These are phyloP conservation scores for Vaccinium darrowii DNA, from an alignment of 148 eudicot species.

Conservation along the genomic window DNA sequence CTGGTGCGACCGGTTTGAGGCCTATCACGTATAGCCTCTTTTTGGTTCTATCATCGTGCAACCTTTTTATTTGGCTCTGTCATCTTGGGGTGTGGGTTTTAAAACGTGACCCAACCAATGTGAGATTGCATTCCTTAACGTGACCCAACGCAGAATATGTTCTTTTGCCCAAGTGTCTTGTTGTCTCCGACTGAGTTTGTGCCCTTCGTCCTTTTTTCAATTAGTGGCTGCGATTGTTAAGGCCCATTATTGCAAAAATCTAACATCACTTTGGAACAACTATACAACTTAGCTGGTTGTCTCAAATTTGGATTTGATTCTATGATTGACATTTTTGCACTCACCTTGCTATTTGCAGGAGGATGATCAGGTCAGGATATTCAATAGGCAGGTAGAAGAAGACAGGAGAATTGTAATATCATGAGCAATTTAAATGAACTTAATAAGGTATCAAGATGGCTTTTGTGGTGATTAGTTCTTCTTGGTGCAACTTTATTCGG, in stretches of 20 bases:
- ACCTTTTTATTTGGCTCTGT: background rate
- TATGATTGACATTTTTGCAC: constrained; percentile 10
- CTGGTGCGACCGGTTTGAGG: background rate
- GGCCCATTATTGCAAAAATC: background rate
- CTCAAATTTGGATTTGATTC: background rate
- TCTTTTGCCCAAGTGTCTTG: background rate
- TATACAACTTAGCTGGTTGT: background rate
- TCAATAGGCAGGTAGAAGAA: constrained; percentile 92
- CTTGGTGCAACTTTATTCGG: background rate
- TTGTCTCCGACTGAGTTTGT: background rate
- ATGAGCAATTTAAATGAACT: constrained; percentile 85
- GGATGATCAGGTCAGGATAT: constrained; percentile 73
- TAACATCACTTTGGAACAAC: too few relatives aligned
- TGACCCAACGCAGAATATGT: background rate
- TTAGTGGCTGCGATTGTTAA: background rate
- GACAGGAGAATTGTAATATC: constrained; percentile 86
- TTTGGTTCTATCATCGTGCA: background rate
- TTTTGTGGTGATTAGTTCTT: background rate
- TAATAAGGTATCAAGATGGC: constrained; percentile 57
- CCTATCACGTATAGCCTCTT: background rate
- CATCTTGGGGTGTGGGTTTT: background rate
- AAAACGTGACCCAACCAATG: background rate
- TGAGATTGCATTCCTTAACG: background rate
- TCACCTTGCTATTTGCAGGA: constrained; percentile 51
- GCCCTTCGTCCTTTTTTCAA: background rate